Evolutionary conservation across 805 yeast species (phyloP).

Genomic region (Myxozyma melibiosi): DNA sequence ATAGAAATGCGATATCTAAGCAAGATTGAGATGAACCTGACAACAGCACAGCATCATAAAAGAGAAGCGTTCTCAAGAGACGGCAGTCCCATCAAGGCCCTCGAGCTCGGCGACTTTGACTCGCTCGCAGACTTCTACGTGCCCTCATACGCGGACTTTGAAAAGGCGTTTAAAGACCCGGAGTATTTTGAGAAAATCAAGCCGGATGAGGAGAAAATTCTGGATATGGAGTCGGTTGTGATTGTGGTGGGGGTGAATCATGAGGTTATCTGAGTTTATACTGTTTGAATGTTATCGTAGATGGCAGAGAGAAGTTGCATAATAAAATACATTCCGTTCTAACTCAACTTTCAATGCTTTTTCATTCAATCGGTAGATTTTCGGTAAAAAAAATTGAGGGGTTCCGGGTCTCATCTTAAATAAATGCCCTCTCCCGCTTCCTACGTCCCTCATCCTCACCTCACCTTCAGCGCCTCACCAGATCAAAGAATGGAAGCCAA

Average conservation of each 20-base stretch:
- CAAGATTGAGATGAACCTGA: not conserved
- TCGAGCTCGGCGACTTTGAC: not conserved
- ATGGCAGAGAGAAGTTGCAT: too few species aligned
- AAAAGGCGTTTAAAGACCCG: not conserved
- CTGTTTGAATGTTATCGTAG: too few species aligned
- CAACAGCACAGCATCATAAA: not conserved
- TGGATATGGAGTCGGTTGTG: not conserved
- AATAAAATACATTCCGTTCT: too few species aligned
- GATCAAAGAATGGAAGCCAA: constrained; percentile 1
- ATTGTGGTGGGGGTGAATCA: not conserved
- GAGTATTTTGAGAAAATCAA: not conserved
- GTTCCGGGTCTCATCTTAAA: too few species aligned
- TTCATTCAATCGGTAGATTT: too few species aligned
- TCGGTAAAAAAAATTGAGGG: too few species aligned
- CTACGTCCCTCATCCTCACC: too few species aligned
- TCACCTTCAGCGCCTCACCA: too few species aligned
- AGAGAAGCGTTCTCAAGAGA: not conserved
- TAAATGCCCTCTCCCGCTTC: too few species aligned
- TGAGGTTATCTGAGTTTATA: too few species aligned
- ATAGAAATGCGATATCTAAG: not conserved
- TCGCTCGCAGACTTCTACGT: not conserved
- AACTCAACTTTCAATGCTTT: too few species aligned
- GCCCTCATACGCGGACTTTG: not conserved
- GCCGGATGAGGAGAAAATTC: not conserved
- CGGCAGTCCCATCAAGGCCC: not conserved